Conservation (phyloP, 2,329 filamentous ascomycete genomes). For the Botrytis paeoniae region DNA sequence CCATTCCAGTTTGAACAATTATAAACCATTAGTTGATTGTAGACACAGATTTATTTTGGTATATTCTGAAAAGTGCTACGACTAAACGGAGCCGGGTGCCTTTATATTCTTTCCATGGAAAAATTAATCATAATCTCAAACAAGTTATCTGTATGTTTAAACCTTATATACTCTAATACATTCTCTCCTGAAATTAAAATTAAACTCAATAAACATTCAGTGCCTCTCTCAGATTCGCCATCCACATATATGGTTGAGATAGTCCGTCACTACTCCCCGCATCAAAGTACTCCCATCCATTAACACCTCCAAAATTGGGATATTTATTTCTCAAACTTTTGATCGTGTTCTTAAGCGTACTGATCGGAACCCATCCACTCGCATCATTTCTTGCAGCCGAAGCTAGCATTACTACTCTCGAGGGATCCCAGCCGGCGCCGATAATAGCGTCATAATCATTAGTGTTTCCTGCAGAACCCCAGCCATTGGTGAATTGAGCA, state of each 20-base stretch:
- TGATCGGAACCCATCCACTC: constrained; percentile 16
- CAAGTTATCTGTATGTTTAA: neutral
- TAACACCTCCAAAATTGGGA: constrained; percentile 22
- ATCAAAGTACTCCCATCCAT: constrained; percentile 57
- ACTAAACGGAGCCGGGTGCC: neutral
- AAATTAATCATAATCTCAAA: neutral
- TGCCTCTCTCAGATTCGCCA: constrained; percentile 17
- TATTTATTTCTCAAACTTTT: constrained; percentile 17
- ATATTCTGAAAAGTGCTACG: neutral
- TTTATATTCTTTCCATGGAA: neutral
- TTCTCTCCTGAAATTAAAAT: neutral
- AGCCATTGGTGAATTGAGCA: constrained; percentile 23
- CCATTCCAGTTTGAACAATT: neutral
- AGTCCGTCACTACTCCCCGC: constrained; percentile 49
- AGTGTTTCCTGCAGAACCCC: constrained; percentile 13
- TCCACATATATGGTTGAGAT: constrained; percentile 39
- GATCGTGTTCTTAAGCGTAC: constrained; percentile 39
- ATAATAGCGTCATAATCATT: constrained; percentile 19
- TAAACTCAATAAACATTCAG: neutral
- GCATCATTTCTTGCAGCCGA: constrained; percentile 19
- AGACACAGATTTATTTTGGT: neutral
- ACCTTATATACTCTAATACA: neutral
- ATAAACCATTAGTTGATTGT: neutral
- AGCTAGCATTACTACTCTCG: constrained; percentile 18
- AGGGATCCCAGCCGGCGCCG: constrained; percentile 21